These are phyloP conservation scores for Marasmius oreades DNA, from an alignment of 1,284 basidiomycete species.

Conservation along the genomic window DNA sequence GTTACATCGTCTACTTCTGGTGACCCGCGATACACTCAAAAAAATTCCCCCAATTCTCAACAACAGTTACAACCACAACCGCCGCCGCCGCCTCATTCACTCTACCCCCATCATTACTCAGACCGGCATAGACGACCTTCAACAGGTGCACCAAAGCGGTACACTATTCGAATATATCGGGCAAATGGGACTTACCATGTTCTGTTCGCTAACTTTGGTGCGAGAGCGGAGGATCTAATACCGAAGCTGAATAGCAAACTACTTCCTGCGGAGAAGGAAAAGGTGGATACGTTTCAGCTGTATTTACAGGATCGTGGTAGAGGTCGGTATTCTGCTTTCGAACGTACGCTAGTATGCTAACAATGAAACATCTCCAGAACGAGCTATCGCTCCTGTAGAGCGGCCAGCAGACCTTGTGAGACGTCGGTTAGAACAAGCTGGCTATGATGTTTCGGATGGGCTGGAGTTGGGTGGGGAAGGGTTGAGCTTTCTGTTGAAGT, in stretches of 20 bases:
- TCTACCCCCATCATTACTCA: slow-evolving; percentile 3
- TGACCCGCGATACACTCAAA: no score
- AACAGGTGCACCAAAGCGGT: slow-evolving; percentile 18
- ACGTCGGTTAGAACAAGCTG: slow-evolving; percentile 85
- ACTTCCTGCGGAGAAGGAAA: slow-evolving; percentile 40
- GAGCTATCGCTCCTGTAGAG: slow-evolving; percentile 78
- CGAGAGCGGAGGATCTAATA: slow-evolving; percentile 71
- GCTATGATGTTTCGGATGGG: slow-evolving; percentile 83
- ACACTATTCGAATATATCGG: slow-evolving; percentile 74
- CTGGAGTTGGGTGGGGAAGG: slow-evolving; percentile 83
- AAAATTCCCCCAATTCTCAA: neutral
- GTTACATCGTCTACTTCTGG: neutral
- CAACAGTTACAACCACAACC: neutral
- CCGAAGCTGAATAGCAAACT: slow-evolving; percentile 62
- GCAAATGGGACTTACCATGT: slow-evolving; percentile 75
- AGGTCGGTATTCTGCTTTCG: slow-evolving; percentile 46
- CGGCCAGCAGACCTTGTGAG: slow-evolving; percentile 84
- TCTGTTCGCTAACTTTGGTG: slow-evolving; percentile 59
- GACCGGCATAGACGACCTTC: slow-evolving; percentile 2
- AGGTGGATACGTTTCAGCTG: slow-evolving; percentile 64
- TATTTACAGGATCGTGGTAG: slow-evolving; percentile 83
- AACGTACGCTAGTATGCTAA: neutral
- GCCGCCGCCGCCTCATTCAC: neutral
- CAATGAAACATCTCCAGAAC: slow-evolving; percentile 48
- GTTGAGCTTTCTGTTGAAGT: slow-evolving; percentile 84